Conservation (phyloP, 768 basidiomycete species). For the Neoboletus brunneissimus region DNA sequence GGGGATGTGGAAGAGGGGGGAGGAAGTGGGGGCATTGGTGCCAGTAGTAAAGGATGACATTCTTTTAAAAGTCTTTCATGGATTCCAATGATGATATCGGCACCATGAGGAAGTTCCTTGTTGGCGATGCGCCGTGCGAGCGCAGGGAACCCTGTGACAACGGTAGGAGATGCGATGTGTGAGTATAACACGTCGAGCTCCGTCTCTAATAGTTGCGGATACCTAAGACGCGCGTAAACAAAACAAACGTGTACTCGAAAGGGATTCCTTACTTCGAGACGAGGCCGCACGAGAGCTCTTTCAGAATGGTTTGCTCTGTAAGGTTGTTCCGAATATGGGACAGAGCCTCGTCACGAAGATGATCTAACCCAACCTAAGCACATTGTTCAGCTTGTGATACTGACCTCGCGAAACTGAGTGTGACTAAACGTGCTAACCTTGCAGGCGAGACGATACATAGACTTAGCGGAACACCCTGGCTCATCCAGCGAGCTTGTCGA, state of each 20-base stretch:
- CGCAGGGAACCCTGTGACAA: constrained; percentile 11
- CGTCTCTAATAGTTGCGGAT: constrained; percentile 20
- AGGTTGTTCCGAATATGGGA: constrained; percentile 15
- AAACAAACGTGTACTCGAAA: not conserved
- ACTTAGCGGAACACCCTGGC: constrained; percentile 39
- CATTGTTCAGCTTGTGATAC: not conserved
- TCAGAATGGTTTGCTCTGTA: constrained; percentile 22
- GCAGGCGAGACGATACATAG: constrained; percentile 42
- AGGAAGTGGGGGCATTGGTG: too few relatives aligned
- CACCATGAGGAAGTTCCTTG: constrained; percentile 21
- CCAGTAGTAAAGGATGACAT: not conserved
- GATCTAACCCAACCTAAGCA: constrained; percentile 20
- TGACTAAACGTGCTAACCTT: constrained; percentile 27
- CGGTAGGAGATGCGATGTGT: constrained; percentile 10
- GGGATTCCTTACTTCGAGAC: constrained; percentile 12
- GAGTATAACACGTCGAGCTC: constrained; percentile 23
- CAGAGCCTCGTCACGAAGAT: constrained; percentile 19
- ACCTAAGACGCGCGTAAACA: constrained; percentile 1
- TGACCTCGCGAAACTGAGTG: too few relatives aligned
- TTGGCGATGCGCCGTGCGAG: constrained; percentile 16
- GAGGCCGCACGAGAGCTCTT: constrained; percentile 22
- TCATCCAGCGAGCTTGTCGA: not conserved
- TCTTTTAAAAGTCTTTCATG: constrained; percentile 16
- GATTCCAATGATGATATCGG: constrained; percentile 22
- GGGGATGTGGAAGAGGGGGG: not conserved